Evolutionary conservation across 164 flowering plant species (phyloP), one percentile per base, ranked within the genome.

Genomic region (Sedum album): DNA sequence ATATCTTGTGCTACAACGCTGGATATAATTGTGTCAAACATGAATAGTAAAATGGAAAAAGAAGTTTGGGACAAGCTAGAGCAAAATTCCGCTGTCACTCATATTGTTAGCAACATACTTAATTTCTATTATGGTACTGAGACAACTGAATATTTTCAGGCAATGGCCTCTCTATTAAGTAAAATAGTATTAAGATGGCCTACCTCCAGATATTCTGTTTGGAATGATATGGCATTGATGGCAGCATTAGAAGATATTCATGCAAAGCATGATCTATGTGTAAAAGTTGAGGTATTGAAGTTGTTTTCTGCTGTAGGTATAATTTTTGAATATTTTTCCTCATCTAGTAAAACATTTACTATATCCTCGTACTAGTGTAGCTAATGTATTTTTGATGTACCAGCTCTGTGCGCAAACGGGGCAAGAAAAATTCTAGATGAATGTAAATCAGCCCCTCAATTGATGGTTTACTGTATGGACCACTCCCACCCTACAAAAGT

Each of bases 271-370:
- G 85, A 83, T 70, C 51, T 75, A 46, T 71, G 80, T 42, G 68
- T 76, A 69, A 76, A 78, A 76, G 76, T 78, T 82, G 79, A 79
- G 60, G 76, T 83, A 64, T 74, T 93, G 78, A 85, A 80, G 73
- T 60, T 90, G 73, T 90, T 77, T 78, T 79, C 90, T 71, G 75
- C 87, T 57, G 36, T 90, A 89, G 98, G 96, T 90, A 86, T 70
- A 66, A 53, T 31, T 70, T 63, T 68, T 66, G 26, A n/a, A 33
- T 11, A 21, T 65, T 38, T 25, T 65, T 39, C 25, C 31, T 5
- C 13, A 4, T 5, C 62, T 26, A 30, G 6, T 65, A 35, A 30
- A 17, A 4, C 30, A 28, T 65, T 9, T 5, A 28, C 15, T 41
- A 14, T 38, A n/a, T 18, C 0, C 17, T 35, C n/a, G 17, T 18